These are phyloP conservation scores for Luffa acutangula DNA, from an alignment of 306 rosid species.

Conservation along the genomic window DNA sequence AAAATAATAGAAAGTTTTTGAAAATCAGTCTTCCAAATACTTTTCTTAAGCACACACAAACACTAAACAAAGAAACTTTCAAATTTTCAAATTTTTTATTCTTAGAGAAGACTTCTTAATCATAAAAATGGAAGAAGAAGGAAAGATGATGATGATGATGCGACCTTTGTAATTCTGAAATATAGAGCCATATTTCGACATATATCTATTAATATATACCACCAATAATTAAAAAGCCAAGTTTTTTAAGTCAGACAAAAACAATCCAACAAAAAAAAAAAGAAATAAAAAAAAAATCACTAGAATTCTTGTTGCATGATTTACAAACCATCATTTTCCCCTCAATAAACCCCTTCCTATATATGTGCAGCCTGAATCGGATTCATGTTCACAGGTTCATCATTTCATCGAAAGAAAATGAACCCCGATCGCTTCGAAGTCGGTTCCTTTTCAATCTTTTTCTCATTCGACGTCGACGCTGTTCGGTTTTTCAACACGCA, in stretches of 20 bases:
- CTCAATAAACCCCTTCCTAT: not conserved
- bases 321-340: not conserved
- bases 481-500: conserved; percentile 29
- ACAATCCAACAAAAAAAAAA: not conserved
- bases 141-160: no score
- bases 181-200: no score
- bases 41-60: no score
- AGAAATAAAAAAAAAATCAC: not conserved
- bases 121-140: no score
- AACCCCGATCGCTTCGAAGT: not conserved
- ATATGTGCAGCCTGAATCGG: not conserved
- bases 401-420: not conserved
- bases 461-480: not conserved
- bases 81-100: no score
- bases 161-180: no score
- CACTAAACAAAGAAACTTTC: no score
- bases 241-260: not conserved
- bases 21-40: no score
- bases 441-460: conserved; percentile 9
- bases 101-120: no score
- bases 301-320: not conserved
- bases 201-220: no score
- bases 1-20: no score
- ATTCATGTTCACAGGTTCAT: not conserved
- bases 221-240: not conserved